These are phyloP conservation scores for Dovyalis caffra DNA, from an alignment of 345 rosid species.

Conservation along the genomic window DNA sequence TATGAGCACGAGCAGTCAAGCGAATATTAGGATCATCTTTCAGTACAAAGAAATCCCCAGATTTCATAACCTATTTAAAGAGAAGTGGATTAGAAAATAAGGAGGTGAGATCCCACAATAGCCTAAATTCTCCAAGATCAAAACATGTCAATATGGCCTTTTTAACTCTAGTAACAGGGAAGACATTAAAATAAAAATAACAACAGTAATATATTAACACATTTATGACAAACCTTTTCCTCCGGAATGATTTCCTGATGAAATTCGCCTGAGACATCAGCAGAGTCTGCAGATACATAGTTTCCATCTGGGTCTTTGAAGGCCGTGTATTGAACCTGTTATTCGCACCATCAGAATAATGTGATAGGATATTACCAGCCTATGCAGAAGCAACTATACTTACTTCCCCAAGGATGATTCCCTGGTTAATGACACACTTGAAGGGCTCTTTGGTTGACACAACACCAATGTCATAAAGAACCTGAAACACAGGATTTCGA, in stretches of 20 bases:
- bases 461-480: slow-evolving; percentile 86
- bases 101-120: background rate
- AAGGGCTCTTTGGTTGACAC: slow-evolving; percentile 95
- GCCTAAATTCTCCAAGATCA: background rate
- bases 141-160: background rate
- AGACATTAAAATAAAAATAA: background rate
- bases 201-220: slow-evolving; percentile 6
- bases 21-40: slow-evolving; percentile 61
- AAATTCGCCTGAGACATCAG: slow-evolving; percentile 41
- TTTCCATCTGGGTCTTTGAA: slow-evolving; percentile 67
- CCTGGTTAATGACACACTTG: slow-evolving; percentile 96
- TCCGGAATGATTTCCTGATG: slow-evolving; percentile 60
- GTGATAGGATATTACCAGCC: slow-evolving; percentile 6
- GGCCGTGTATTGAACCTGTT: slow-evolving; percentile 84
- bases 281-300: slow-evolving; percentile 62
- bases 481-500: slow-evolving; percentile 44
- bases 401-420: slow-evolving; percentile 96
- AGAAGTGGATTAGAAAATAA: slow-evolving; percentile 9
- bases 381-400: slow-evolving; percentile 26
- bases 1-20: slow-evolving; percentile 69
- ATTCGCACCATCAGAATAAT: slow-evolving; percentile 27
- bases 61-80: slow-evolving; percentile 55
- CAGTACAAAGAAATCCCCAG: slow-evolving; percentile 73
- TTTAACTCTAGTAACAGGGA: background rate
- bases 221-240: slow-evolving; percentile 55